These are phyloP conservation scores for Anisodus acutangulus DNA, from an alignment of 257 asterid species.

Conservation along the genomic window DNA sequence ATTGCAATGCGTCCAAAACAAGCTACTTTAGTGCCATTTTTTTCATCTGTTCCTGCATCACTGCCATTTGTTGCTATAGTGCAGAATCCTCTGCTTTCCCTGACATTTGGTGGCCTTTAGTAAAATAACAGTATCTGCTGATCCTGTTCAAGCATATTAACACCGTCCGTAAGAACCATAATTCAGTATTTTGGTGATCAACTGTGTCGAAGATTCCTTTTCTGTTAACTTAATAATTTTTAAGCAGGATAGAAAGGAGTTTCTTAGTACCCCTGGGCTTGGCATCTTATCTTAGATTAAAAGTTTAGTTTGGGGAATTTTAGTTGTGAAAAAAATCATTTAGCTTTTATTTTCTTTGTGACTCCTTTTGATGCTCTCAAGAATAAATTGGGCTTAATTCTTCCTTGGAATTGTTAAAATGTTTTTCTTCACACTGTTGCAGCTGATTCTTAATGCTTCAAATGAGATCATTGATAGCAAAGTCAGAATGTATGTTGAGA, in stretches of 20 bases:
- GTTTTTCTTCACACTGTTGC: constrained; percentile 41
- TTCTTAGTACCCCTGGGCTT: background rate
- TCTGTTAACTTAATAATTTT: constrained; percentile 3
- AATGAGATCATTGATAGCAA: constrained; percentile 55
- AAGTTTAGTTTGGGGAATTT: background rate
- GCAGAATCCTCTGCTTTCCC: constrained; percentile 11
- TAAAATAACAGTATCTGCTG: background rate
- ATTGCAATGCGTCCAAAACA: constrained; percentile 17
- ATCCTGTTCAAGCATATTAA: constrained; percentile 19
- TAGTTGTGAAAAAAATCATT: background rate
- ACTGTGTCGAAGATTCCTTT: constrained; percentile 8
- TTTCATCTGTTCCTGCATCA: constrained; percentile 14
- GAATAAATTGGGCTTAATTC: constrained; percentile 23
- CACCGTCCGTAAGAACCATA: background rate
- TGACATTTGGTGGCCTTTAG: background rate
- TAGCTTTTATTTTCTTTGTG: background rate
- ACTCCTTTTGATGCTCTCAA: constrained; percentile 23
- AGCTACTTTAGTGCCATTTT: background rate
- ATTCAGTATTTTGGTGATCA: constrained; percentile 2
- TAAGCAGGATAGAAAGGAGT: background rate
- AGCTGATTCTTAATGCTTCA: constrained; percentile 53
- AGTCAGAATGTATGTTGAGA: constrained; percentile 66
- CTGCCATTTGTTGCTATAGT: background rate
- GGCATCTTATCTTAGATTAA: background rate
- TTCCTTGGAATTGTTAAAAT: constrained; percentile 21